phyloP scores from a whole-genome alignment of 2,329 filamentous ascomycete genomes.

The Penicillium sp. region DNA sequence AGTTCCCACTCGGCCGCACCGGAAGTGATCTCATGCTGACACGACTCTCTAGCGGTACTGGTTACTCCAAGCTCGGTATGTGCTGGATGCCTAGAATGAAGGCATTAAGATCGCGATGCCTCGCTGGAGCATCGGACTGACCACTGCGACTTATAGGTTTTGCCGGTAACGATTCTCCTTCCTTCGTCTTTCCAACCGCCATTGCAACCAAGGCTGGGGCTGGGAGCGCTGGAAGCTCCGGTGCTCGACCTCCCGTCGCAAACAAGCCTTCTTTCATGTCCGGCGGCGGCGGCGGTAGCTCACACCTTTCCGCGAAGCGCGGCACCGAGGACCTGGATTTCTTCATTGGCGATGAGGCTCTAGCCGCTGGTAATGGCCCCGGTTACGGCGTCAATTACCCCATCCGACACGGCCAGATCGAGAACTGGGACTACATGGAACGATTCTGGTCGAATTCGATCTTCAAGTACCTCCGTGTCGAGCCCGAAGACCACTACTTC shows the following conservation, averaged over 20 bases:
- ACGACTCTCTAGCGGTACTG: conserved; percentile 77
- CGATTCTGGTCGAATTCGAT: conserved; percentile 99
- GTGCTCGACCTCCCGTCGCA: conserved; percentile 84
- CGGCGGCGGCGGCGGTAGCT: conserved; percentile 79
- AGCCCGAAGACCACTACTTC: conserved; percentile 98
- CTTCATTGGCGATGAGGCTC: conserved; percentile 97
- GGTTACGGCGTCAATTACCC: conserved; percentile 97
- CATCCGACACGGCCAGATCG: conserved; percentile 95
- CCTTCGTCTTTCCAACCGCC: conserved; percentile 98
- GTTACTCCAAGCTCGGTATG: conserved; percentile 97
- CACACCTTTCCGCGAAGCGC: conserved; percentile 86
- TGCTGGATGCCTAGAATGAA: conserved; percentile 14
- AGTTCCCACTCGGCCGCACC: conserved; percentile 46
- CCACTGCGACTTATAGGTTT: conserved; percentile 67
- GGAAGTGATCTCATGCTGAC: conserved; percentile 25
- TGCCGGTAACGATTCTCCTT: conserved; percentile 97
- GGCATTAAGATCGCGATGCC: neutral
- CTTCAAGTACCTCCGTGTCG: conserved; percentile 98
- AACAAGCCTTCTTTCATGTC: conserved; percentile 97
- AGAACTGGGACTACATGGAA: conserved; percentile 99
- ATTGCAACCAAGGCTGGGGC: conserved; percentile 90
- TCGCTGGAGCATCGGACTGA: conserved; percentile 37
- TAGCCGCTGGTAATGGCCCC: conserved; percentile 80
- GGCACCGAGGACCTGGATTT: conserved; percentile 98
- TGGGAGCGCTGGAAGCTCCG: conserved; percentile 71